phyloP scores from a whole-genome alignment of 345 rosid genomes.

The Hypericum perforatum region DNA sequence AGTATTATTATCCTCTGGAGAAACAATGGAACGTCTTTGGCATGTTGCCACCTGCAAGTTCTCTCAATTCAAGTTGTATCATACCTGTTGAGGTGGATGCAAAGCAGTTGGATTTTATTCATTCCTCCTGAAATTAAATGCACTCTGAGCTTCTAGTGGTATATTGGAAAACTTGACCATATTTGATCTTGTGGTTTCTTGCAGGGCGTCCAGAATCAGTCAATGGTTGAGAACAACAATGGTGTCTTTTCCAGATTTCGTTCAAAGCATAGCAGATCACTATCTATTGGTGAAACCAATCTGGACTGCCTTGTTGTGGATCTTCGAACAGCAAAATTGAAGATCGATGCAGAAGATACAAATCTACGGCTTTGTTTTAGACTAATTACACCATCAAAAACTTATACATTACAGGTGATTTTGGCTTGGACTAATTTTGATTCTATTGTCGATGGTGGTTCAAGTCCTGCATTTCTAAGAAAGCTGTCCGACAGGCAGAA shows the following conservation, averaged over 20 bases:
- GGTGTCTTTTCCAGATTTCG: slow-evolving; percentile 79
- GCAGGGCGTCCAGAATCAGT: slow-evolving; percentile 54
- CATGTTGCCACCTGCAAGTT: too few species aligned
- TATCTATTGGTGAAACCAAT: slow-evolving; percentile 47
- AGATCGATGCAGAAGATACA: slow-evolving; percentile 68
- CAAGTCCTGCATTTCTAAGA: not conserved
- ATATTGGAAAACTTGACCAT: too few species aligned
- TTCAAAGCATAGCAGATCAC: slow-evolving; percentile 42
- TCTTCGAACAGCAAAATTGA: slow-evolving; percentile 60
- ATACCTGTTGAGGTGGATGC: too few species aligned
- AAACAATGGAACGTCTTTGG: too few species aligned
- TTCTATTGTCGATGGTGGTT: not conserved
- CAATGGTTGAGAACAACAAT: slow-evolving; percentile 40
- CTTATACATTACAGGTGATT: slow-evolving; percentile 71
- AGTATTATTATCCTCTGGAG: too few species aligned
- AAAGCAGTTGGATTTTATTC: too few species aligned
- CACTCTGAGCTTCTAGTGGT: too few species aligned
- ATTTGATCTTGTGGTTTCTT: slow-evolving; percentile 5
- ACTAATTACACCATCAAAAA: slow-evolving; percentile 64
- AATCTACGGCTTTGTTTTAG: slow-evolving; percentile 82
- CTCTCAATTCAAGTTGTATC: too few species aligned
- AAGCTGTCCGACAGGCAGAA: slow-evolving; percentile 53
- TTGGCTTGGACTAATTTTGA: too few species aligned
- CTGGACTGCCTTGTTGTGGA: slow-evolving; percentile 45
- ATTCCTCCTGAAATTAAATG: too few species aligned